Conservation (phyloP, 2,329 filamentous ascomycete genomes). For the Claviceps sp. region DNA sequence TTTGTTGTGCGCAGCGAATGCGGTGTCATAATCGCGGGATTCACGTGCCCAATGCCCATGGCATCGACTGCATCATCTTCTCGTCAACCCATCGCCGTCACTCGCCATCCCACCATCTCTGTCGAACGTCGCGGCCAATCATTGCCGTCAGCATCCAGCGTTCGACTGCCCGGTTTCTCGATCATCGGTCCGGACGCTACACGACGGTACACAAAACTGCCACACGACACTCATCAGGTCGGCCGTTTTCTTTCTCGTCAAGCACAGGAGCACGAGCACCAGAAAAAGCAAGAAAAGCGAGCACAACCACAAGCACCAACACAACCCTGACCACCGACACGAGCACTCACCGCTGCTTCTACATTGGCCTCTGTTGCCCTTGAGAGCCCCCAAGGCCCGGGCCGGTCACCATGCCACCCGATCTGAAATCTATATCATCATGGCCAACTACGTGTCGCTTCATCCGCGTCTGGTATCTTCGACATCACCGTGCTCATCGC, state of each 20-base stretch:
- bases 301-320: too few relatives aligned
- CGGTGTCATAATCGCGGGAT: too few relatives aligned
- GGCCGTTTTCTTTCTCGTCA: not conserved
- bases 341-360: constrained; percentile 1
- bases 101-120: not conserved
- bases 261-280: not conserved
- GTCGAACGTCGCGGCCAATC: not conserved
- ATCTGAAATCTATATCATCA: constrained; percentile 16
- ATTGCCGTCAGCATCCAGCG: not conserved
- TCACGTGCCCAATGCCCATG: too few relatives aligned
- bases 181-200: not conserved
- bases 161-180: not conserved
- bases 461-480: constrained; percentile 18
- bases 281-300: too few relatives aligned
- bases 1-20: too few relatives aligned
- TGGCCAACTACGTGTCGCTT: constrained; percentile 20
- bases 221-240: not conserved
- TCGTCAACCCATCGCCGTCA: not conserved
- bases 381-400: not conserved
- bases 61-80: not conserved
- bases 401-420: constrained; percentile 15
- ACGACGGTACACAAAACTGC: constrained; percentile 1
- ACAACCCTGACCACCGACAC: not conserved
- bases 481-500: constrained; percentile 21
- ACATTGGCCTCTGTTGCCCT: not conserved